These are phyloP conservation scores for Wallemia hederae DNA, from an alignment of 1,284 basidiomycete species.

Conservation along the genomic window DNA sequence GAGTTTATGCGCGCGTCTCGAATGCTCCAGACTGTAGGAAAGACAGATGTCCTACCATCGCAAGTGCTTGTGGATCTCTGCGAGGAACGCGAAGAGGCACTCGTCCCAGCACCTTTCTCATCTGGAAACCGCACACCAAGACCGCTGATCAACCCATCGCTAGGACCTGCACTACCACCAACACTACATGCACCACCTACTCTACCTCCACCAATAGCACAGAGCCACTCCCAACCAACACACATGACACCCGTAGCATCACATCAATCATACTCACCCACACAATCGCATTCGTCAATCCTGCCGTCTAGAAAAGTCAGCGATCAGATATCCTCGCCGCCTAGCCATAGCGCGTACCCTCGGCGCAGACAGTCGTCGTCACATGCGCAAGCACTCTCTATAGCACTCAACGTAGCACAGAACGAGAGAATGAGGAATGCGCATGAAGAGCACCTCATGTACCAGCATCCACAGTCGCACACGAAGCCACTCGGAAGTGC, in stretches of 20 bases:
- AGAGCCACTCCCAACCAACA: neutral
- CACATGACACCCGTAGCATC: neutral
- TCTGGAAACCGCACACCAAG: neutral
- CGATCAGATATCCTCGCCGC: neutral
- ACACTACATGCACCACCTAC: neutral
- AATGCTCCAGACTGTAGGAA: conserved; percentile 10
- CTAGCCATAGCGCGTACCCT: too few relatives aligned
- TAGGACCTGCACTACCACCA: neutral
- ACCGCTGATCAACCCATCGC: neutral
- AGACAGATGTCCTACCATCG: conserved; percentile 7
- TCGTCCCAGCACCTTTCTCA: conserved; percentile 10
- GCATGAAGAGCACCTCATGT: neutral
- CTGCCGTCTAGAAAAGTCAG: neutral
- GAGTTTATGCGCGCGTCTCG: conserved; percentile 92
- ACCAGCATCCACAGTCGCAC: neutral
- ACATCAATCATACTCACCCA: neutral
- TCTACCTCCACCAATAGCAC: neutral
- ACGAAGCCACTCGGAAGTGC: neutral
- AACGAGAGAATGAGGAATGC: neutral
- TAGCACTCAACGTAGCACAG: neutral
- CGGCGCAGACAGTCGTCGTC: neutral
- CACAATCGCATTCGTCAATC: neutral
- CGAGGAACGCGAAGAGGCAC: conserved; percentile 13
- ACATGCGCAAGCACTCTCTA: neutral
- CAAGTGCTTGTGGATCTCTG: conserved; percentile 11